Evolutionary conservation across 2,329 filamentous ascomycete genomes (phyloP), one percentile per base, ranked within the genome.

Genomic region (Colletotrichum nymphaeae): DNA sequence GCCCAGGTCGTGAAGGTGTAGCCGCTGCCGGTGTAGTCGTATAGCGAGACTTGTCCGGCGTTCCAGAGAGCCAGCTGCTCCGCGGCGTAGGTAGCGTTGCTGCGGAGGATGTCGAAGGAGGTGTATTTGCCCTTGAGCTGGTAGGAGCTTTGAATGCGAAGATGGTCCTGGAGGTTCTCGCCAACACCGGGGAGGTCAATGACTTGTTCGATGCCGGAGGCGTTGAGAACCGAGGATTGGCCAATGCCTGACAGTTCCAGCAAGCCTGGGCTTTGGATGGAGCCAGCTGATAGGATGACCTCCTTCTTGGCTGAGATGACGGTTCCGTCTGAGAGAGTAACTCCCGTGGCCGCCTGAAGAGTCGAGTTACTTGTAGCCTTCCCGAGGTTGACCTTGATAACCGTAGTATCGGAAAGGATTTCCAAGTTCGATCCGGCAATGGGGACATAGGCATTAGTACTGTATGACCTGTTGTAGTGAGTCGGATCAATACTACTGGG

Each of bases 181-280:
- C 81, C 91, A 2, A 93, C 90, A 16, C 89, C 89, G 0, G 89
- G 89, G 1, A 89, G 83, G 75, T 92, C 86, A 0, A 84, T 80
- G 26, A 90, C 73, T 5, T 88, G 82, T 0, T 82, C 77, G 71
- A 92, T 88, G 11, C 82, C 79, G 64, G 86, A 83, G 4, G 81
- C 79, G 9, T 83, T 69, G 2, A 92, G 83, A 52, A 91, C 85
- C 0, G 82, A 78, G 8, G 76, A 76, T 1, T 86, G 86, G 2
- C 90, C 90, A 32, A 92, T 83, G 32, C 90, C 90, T 19, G 85
- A 88, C 1, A 90, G 83, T 76, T 89, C 89, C 4, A 92, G 85
- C 1, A 92, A 78, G 49, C 89, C 86, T 1, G 89, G 88, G 1
- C 87, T 88, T 78, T 90, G 88, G 79, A 88, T 88, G 0, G 86